Evolutionary conservation across 1,139 yeast genomes (phyloP).

Genomic region (Sugiyamaella pinicola): DNA sequence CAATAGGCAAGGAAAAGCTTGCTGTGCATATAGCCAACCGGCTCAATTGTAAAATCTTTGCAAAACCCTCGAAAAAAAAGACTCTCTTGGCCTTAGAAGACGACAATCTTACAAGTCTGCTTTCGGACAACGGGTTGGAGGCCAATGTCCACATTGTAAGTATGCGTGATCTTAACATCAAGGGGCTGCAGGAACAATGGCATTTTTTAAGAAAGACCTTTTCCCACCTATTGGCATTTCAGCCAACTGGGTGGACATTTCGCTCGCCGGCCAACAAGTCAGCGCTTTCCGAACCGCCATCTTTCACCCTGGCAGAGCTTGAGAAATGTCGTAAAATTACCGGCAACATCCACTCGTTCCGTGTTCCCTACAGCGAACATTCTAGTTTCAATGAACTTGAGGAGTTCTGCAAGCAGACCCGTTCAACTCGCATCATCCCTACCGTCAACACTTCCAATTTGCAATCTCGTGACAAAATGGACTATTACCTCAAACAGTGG

Average conservation of each 20-base stretch:
- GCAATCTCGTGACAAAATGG: conserved; percentile 27
- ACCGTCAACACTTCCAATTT: conserved; percentile 59
- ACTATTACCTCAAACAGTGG: conserved; percentile 28
- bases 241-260: conserved; percentile 89
- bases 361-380: conserved; percentile 91
- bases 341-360: conserved; percentile 50
- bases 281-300: conserved; percentile 21
- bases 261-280: neutral
- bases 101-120: conserved; percentile 44
- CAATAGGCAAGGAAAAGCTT: conserved; percentile 86
- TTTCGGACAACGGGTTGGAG: conserved; percentile 49
- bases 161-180: conserved; percentile 51
- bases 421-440: conserved; percentile 62
- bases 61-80: conserved; percentile 51
- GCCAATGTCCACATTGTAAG: conserved; percentile 74
- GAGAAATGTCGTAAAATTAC: conserved; percentile 38
- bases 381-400: conserved; percentile 82
- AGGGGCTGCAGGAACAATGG: conserved; percentile 39
- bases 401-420: conserved; percentile 58
- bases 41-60: conserved; percentile 58
- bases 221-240: conserved; percentile 40
- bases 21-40: conserved; percentile 68
- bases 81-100: conserved; percentile 48
- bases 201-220: conserved; percentile 30
- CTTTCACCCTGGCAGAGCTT: conserved; percentile 34